Percentiles rank a stretch among this genome's conserved stretches.
These are phyloP conservation scores for Talaromyces nanjingensis DNA, from an alignment of 495 filamentous ascomycete species.

Conservation along the genomic window DNA sequence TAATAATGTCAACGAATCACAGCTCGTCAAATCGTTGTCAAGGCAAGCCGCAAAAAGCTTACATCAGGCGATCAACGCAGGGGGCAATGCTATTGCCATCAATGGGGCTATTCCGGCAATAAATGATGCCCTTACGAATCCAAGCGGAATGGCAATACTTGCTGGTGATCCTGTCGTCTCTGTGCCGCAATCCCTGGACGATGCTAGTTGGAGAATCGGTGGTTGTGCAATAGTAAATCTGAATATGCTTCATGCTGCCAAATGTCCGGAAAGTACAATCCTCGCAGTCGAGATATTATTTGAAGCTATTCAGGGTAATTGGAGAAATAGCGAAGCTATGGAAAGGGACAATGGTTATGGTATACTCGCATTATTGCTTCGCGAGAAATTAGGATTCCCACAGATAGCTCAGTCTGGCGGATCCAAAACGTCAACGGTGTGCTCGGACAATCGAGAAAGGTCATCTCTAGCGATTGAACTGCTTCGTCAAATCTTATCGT, in stretches of 20 bases:
- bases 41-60: conserved; percentile 65
- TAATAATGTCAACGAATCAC: conserved; percentile 61
- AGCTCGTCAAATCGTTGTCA: conserved; percentile 69
- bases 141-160: conserved; percentile 72
- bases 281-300: conserved; percentile 78
- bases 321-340: conserved; percentile 98
- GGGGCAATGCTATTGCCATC: conserved; percentile 71
- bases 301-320: conserved; percentile 74
- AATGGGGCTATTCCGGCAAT: conserved; percentile 84
- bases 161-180: conserved; percentile 79
- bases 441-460: conserved; percentile 38
- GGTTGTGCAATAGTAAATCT: conserved; percentile 80
- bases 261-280: conserved; percentile 59
- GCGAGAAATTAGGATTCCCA: conserved; percentile 60
- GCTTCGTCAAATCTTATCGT: conserved; percentile 68
- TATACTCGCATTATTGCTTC: conserved; percentile 70
- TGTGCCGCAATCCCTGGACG: conserved; percentile 75
- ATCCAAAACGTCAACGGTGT: conserved; percentile 29
- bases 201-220: conserved; percentile 85
- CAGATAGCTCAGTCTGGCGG: conserved; percentile 18
- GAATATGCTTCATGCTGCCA: conserved; percentile 72
- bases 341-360: conserved; percentile 91
- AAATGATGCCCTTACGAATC: conserved; percentile 74
- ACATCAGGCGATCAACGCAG: conserved; percentile 62
- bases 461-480: conserved; percentile 62